Conservation (phyloP, 2,329 filamentous ascomycete species). For the Trichoderma sp. region DNA sequence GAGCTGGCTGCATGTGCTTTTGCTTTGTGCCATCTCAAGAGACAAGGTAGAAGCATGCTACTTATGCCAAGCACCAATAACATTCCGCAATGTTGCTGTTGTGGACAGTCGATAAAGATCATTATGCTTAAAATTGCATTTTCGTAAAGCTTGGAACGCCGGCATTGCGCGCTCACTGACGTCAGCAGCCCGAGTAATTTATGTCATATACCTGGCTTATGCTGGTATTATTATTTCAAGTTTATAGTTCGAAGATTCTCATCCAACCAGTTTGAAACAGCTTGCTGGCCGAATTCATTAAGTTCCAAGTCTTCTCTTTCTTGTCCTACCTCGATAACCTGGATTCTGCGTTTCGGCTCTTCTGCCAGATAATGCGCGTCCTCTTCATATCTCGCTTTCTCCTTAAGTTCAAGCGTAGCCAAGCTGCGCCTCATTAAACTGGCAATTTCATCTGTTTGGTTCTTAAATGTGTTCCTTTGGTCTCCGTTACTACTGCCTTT, state of each 20-base stretch:
- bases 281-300: constrained; percentile 32
- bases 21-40: too few relatives aligned
- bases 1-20: background rate
- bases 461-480: constrained; percentile 45
- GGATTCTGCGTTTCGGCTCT: constrained; percentile 44
- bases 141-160: background rate
- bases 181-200: background rate
- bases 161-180: background rate
- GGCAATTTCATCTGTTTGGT: constrained; percentile 52
- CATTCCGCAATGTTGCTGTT: background rate
- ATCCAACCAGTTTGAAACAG: constrained; percentile 38
- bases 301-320: constrained; percentile 29
- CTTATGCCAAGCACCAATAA: background rate
- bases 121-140: background rate
- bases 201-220: background rate
- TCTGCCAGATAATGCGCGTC: constrained; percentile 38
- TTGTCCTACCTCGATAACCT: constrained; percentile 41
- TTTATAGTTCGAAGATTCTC: background rate
- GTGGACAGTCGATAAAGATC: background rate
- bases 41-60: background rate
- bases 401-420: constrained; percentile 47
- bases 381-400: constrained; percentile 46
- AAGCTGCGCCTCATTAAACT: constrained; percentile 53
- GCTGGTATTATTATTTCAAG: background rate
- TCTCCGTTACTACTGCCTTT: background rate